Base-by-base conservation (phyloP, 2,329 filamentous ascomycete genomes). In the Aspergillus sp. region DNA sequence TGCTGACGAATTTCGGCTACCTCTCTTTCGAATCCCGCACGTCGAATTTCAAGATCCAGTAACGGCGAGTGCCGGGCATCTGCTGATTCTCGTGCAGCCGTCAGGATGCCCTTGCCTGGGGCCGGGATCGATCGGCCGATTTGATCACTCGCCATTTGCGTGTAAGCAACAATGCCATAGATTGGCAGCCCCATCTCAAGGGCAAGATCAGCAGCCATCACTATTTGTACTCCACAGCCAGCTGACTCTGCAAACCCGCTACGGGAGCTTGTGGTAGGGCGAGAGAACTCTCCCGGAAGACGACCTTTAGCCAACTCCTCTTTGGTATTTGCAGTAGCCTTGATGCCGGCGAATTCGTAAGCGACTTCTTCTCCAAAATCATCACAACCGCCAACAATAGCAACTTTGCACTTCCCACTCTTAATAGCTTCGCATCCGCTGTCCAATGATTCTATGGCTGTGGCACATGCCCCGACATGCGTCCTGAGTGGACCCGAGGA, bases 261-360 rank as follows among this genome's bases (percentile, higher is more conserved):
- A 78, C 94, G 86, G 65, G 94, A 97, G 1, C 93, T 97, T 36
- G 94, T 97, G 6, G 92, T 95, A 4, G 94, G 94, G 61, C 94
- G 89, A 32, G 94, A 98, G 92, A 98, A 97, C 79, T 98, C 94
- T 78, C 87, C 87, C 12, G 94, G 92, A 48, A 92, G 97, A 66
- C 94, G 91, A 52, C 94, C 94, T 71, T 97, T 93, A 6, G 88
- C 91, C 68, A 97, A 90, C 77, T 98, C 94, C 67, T 97, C 92
- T 61, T 96, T 89, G 28, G 92, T 92, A 73, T 97, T 97, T 85
- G 92, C 97, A 52, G 94, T 98, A 59, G 95, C 95, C 80, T 96
- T 95, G 92, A 98, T 98, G 83, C 97, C 98, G 81, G 93, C 93
- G 76, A 98, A 98, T 78, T 98, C 95, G 74, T 96, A 97, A 1